These are phyloP conservation scores for Trichaptum fuscoviolaceum DNA, from an alignment of 768 basidiomycete genomes.

Conservation along the genomic window DNA sequence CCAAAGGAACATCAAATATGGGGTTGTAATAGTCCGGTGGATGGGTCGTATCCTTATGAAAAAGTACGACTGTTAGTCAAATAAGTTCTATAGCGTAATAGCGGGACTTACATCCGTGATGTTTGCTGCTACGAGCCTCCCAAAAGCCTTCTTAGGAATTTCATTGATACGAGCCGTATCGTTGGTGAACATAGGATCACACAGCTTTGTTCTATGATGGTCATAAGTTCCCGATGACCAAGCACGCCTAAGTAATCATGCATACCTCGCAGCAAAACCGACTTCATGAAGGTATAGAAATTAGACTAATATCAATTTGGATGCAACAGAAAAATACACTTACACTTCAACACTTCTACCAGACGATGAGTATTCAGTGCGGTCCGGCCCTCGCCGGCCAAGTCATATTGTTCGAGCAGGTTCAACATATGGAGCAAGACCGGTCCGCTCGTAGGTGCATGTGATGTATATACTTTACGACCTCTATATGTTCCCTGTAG, in stretches of 20 bases:
- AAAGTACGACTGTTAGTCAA: slow-evolving; percentile 1
- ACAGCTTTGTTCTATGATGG: slow-evolving; percentile 66
- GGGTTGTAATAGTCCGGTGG: slow-evolving; percentile 79
- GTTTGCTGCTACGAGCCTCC: slow-evolving; percentile 52
- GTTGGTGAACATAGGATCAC: slow-evolving; percentile 67
- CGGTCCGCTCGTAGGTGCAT: slow-evolving; percentile 83
- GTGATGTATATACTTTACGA: slow-evolving; percentile 76
- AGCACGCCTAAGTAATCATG: background rate
- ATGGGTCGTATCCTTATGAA: slow-evolving; percentile 71
- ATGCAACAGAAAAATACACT: slow-evolving; percentile 18
- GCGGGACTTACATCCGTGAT: slow-evolving; percentile 70
- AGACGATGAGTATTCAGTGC: slow-evolving; percentile 70
- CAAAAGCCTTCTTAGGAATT: slow-evolving; percentile 68
- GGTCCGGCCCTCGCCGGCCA: slow-evolving; percentile 42
- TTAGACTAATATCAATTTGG: slow-evolving; percentile 9
- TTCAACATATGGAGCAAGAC: slow-evolving; percentile 89
- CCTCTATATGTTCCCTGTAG: slow-evolving; percentile 73
- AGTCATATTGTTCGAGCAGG: slow-evolving; percentile 71
- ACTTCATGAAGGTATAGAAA: slow-evolving; percentile 29
- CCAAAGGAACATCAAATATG: slow-evolving; percentile 65
- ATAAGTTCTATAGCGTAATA: background rate
- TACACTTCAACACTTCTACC: slow-evolving; percentile 82
- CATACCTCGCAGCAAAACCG: slow-evolving; percentile 59
- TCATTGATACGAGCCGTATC: slow-evolving; percentile 49
- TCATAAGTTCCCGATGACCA: slow-evolving; percentile 2